A percentile compares a stretch with the other conserved stretches of the same genome.
These are phyloP conservation scores for Chrysoporthe deuterocubensis DNA, from an alignment of 2,329 filamentous ascomycete species.

Conservation along the genomic window DNA sequence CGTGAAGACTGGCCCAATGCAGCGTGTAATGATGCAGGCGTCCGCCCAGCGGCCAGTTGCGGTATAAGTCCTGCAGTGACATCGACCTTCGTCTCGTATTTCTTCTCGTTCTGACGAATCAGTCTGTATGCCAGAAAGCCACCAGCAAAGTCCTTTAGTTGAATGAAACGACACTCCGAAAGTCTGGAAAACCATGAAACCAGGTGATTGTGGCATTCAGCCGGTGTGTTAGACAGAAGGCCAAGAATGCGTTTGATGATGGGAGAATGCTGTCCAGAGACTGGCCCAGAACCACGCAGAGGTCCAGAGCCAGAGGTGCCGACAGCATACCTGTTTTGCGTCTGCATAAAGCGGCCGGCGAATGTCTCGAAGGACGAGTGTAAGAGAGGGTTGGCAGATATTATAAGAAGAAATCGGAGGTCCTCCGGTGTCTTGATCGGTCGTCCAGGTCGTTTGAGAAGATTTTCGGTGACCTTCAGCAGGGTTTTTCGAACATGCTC, in stretches of 20 bases:
- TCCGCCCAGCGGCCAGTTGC: constrained; percentile 68
- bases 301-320: constrained; percentile 17
- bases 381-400: constrained; percentile 79
- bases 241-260: constrained; percentile 86
- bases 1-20: constrained; percentile 64
- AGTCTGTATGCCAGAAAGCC: constrained; percentile 83
- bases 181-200: constrained; percentile 79
- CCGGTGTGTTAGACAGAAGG: constrained; percentile 74
- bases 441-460: constrained; percentile 79
- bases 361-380: constrained; percentile 51
- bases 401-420: constrained; percentile 76
- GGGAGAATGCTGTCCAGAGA: constrained; percentile 73
- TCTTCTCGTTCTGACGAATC: constrained; percentile 70
- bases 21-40: constrained; percentile 74
- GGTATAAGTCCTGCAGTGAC: constrained; percentile 72
- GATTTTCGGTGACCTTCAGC: constrained; percentile 76
- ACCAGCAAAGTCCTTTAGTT: constrained; percentile 75
- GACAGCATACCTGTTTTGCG: constrained; percentile 29
- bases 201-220: constrained; percentile 76
- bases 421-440: constrained; percentile 70
- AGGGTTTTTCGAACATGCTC: constrained; percentile 71
- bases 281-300: constrained; percentile 44
- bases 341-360: constrained; percentile 44
- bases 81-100: constrained; percentile 62
- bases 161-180: constrained; percentile 68